Conservation (phyloP, 1,284 basidiomycete genomes). For the Somion occarium region DNA sequence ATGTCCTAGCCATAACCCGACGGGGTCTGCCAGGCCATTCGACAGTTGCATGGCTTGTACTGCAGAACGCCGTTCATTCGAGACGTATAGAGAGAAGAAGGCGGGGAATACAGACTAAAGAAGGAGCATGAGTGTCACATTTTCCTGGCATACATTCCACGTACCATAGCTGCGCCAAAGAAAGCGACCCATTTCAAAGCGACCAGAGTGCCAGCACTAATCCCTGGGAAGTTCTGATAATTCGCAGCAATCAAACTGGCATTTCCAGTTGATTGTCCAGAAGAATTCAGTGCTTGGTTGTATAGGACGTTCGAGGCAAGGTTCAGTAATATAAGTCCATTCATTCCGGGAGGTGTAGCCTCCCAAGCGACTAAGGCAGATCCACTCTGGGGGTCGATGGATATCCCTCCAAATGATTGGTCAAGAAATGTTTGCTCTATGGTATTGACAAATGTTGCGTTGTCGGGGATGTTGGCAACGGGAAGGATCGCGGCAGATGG, state of each 20-base stretch:
- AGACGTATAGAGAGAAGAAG: conserved; percentile 75
- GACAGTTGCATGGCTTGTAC: conserved; percentile 78
- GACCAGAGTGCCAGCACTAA: conserved; percentile 49
- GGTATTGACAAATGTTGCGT: conserved; percentile 48
- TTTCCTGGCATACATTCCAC: too few species aligned
- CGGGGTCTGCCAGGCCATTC: conserved; percentile 69
- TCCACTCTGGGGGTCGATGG: conserved; percentile 43
- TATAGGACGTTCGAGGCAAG: conserved; percentile 63
- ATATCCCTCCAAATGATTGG: conserved; percentile 57
- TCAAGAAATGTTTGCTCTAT: conserved; percentile 45
- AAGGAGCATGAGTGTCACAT: conserved; percentile 3
- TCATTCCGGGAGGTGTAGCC: conserved; percentile 46
- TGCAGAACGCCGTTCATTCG: conserved; percentile 58
- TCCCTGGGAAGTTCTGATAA: conserved; percentile 51
- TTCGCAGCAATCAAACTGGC: conserved; percentile 50
- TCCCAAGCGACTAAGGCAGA: conserved; percentile 60
- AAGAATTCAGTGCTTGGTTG: conserved; percentile 50
- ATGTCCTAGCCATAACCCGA: conserved; percentile 78
- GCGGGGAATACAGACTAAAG: conserved; percentile 68
- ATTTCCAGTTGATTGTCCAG: conserved; percentile 28
- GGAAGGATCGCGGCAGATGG: conserved; percentile 27
- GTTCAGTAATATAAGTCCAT: conserved; percentile 60
- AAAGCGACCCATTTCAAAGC: conserved; percentile 65
- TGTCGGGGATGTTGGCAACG: conserved; percentile 39
- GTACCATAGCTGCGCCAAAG: conserved; percentile 65